Percentiles rank a stretch among this genome's conserved stretches.
These are phyloP conservation scores for Cercospora beticola DNA, from an alignment of 2,329 filamentous ascomycete genomes.

Conservation along the genomic window DNA sequence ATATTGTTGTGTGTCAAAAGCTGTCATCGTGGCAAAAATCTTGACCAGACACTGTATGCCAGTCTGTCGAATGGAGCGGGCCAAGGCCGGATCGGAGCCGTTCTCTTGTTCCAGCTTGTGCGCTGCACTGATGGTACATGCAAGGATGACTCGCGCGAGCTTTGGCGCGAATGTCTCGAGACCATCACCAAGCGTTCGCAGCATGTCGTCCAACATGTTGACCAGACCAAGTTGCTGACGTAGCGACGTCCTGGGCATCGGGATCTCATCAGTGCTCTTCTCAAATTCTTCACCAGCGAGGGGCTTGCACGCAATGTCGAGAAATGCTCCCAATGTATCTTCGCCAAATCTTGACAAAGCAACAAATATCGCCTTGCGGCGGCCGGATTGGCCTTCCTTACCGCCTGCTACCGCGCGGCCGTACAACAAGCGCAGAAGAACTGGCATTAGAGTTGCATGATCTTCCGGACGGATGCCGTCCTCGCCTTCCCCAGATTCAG, in stretches of 20 bases:
- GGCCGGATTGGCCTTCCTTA: slow-evolving; percentile 76
- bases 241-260: slow-evolving; percentile 33
- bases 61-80: slow-evolving; percentile 65
- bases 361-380: slow-evolving; percentile 70
- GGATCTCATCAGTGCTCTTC: not conserved
- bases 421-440: slow-evolving; percentile 83
- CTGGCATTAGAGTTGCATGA: slow-evolving; percentile 72
- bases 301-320: slow-evolving; percentile 63
- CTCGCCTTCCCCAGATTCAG: slow-evolving; percentile 53
- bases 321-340: slow-evolving; percentile 73
- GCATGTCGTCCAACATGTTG: slow-evolving; percentile 85
- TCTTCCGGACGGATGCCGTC: slow-evolving; percentile 71
- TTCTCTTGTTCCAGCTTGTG: slow-evolving; percentile 32
- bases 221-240: slow-evolving; percentile 86
- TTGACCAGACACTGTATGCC: slow-evolving; percentile 81
- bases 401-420: slow-evolving; percentile 81
- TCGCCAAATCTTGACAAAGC: slow-evolving; percentile 75
- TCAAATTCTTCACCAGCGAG: slow-evolving; percentile 44
- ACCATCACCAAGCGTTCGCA: slow-evolving; percentile 77
- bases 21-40: slow-evolving; percentile 71
- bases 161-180: slow-evolving; percentile 66
- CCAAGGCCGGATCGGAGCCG: slow-evolving; percentile 53
- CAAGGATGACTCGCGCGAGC: slow-evolving; percentile 74
- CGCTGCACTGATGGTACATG: slow-evolving; percentile 60
- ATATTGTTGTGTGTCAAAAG: slow-evolving; percentile 71